Evolutionary conservation across 164 flowering plant genomes (phyloP).

Genomic region (Sedum album): DNA sequence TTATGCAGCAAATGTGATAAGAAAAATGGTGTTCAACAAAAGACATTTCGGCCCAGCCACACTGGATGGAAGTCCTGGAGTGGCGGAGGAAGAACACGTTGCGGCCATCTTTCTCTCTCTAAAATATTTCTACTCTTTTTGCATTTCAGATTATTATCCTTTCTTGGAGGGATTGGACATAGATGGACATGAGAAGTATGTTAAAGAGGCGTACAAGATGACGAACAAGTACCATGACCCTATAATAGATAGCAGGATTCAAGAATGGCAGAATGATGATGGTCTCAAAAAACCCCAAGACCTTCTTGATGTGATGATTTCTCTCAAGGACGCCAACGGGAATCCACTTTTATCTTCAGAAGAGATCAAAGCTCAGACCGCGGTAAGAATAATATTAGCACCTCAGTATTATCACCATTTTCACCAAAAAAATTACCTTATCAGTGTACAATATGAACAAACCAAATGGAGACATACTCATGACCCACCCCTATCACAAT

Average conservation of each 20-base stretch:
- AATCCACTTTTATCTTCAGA: conserved; percentile 14
- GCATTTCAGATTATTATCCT: conserved; percentile 20
- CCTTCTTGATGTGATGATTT: conserved; percentile 23
- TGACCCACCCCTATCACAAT: too few relatives aligned
- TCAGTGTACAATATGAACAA: too few relatives aligned
- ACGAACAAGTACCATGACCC: conserved; percentile 18
- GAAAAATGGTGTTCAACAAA: conserved; percentile 20
- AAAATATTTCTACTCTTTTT: conserved; percentile 13
- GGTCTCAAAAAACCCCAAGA: conserved; percentile 14
- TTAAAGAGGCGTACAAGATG: conserved; percentile 11
- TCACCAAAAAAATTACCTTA: too few relatives aligned
- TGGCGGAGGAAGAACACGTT: conserved; percentile 20
- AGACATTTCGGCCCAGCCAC: conserved; percentile 14
- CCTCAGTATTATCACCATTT: neutral
- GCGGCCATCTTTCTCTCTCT: conserved; percentile 13
- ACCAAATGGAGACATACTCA: too few relatives aligned
- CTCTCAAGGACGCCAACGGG: conserved; percentile 15
- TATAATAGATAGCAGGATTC: conserved; percentile 18
- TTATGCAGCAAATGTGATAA: conserved; percentile 16
- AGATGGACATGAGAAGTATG: conserved; percentile 25
- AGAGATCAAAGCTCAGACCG: conserved; percentile 21
- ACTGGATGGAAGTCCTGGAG: conserved; percentile 15
- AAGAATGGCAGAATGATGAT: conserved; percentile 16
- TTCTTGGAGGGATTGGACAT: conserved; percentile 17
- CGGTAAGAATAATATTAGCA: conserved; percentile 10